Conservation (phyloP, 108 stramenopile species). For the Cyclotella cryptica region DNA sequence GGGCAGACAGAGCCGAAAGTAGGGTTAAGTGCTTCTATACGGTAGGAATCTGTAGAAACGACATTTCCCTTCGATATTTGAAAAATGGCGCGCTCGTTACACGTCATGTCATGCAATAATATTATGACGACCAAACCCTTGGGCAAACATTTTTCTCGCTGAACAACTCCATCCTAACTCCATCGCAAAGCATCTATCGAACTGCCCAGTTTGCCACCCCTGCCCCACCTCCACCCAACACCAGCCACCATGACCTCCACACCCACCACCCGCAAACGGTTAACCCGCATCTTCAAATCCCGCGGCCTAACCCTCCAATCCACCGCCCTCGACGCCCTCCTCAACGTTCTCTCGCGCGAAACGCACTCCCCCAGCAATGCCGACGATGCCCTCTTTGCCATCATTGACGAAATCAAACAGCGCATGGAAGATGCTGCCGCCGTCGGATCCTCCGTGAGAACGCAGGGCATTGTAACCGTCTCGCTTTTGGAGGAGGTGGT, state of each 20-base stretch:
- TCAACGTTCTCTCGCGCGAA: slow-evolving; percentile 56
- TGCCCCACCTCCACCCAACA: too few species aligned
- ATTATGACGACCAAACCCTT: too few species aligned
- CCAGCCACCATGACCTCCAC: slow-evolving; percentile 14
- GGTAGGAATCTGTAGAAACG: too few species aligned
- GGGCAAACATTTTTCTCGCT: too few species aligned
- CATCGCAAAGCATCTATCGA: too few species aligned
- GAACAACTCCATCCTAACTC: too few species aligned
- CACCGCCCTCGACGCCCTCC: slow-evolving; percentile 56
- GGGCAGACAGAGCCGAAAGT: too few species aligned
- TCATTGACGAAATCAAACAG: slow-evolving; percentile 55
- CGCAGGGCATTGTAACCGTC: slow-evolving; percentile 45
- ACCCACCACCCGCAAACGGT: slow-evolving; percentile 40
- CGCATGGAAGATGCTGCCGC: slow-evolving; percentile 29
- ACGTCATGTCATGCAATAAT: too few species aligned
- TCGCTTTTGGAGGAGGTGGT: slow-evolving; percentile 56
- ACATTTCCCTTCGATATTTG: too few species aligned
- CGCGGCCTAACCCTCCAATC: slow-evolving; percentile 60
- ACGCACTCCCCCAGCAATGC: slow-evolving; percentile 27
- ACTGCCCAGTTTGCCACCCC: too few species aligned
- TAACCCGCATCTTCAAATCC: slow-evolving; percentile 62
- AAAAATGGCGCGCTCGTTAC: too few species aligned
- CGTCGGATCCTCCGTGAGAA: not conserved
- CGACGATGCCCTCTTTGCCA: slow-evolving; percentile 31
- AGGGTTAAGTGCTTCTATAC: too few species aligned